Percentiles rank a stretch among this genome's conserved stretches.
phyloP scores from a whole-genome alignment of 169 alveolate genomes.

The Cryptosporidium andersoni region DNA sequence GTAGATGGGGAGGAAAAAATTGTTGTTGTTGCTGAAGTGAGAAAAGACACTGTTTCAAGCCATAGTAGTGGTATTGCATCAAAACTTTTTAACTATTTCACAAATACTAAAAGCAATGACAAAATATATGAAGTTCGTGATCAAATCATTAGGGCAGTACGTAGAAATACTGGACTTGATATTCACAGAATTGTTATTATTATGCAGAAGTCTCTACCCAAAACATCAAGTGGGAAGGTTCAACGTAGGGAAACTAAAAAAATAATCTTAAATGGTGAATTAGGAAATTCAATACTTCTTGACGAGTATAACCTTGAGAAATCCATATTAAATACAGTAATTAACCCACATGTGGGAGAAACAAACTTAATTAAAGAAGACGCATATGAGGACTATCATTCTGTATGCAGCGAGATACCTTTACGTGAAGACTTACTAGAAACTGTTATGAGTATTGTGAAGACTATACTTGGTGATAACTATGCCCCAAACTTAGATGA shows the following conservation, averaged over 20 bases:
- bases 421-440: slow-evolving; percentile 15
- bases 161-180: slow-evolving; percentile 30
- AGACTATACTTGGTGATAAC: slow-evolving; percentile 29
- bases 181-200: slow-evolving; percentile 19
- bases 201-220: slow-evolving; percentile 49
- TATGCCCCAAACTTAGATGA: slow-evolving; percentile 67
- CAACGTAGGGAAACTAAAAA: slow-evolving; percentile 65
- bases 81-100: slow-evolving; percentile 12
- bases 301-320: background rate
- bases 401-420: slow-evolving; percentile 38
- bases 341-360: background rate
- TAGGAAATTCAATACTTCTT: background rate
- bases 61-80: background rate
- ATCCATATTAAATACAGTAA: background rate
- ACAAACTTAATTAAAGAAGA: background rate
- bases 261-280: slow-evolving; percentile 57
- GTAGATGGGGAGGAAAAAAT: slow-evolving; percentile 60
- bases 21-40: slow-evolving; percentile 74
- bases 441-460: slow-evolving; percentile 19
- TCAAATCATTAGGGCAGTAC: background rate
- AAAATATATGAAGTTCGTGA: slow-evolving; percentile 4
- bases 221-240: slow-evolving; percentile 74
- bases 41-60: slow-evolving; percentile 15
- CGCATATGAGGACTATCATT: slow-evolving; percentile 17
- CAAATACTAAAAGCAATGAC: slow-evolving; percentile 7